A percentile compares a stretch with the other conserved stretches of the same genome.
These are phyloP conservation scores for Penicillium carneum DNA, from an alignment of 2,329 filamentous ascomycete genomes.

Conservation along the genomic window DNA sequence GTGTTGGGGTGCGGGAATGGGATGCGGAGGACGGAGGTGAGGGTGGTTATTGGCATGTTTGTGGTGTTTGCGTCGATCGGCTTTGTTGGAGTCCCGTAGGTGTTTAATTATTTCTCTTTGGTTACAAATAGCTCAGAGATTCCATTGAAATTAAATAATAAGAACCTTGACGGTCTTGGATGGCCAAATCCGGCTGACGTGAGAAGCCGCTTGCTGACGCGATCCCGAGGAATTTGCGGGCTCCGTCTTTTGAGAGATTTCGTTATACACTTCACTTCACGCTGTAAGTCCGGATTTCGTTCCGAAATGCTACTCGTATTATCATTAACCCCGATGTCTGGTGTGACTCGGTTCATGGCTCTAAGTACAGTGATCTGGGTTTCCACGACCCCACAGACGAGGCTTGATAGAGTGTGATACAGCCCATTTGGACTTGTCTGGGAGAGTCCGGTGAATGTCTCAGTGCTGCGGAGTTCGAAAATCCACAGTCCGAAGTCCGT, in stretches of 20 bases:
- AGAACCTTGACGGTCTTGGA: neutral
- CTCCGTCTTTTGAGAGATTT: neutral
- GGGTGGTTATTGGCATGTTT: slow-evolving; percentile 13
- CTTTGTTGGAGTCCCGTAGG: neutral
- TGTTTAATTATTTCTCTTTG: neutral
- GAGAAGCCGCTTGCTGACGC: slow-evolving; percentile 15
- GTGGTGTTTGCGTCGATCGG: neutral
- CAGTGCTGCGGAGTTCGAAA: neutral
- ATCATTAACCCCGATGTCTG: slow-evolving; percentile 11
- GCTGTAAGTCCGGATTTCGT: neutral
- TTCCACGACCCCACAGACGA: neutral
- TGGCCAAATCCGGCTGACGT: slow-evolving; percentile 16
- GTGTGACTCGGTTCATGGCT: slow-evolving; percentile 9
- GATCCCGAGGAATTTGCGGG: slow-evolving; percentile 13
- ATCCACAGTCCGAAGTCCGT: neutral
- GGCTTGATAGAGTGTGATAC: neutral
- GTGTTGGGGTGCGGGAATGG: slow-evolving; percentile 18
- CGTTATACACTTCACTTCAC: neutral
- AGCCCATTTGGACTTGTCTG: neutral
- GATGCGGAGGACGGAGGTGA: slow-evolving; percentile 17
- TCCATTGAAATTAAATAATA: neutral
- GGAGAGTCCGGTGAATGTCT: neutral
- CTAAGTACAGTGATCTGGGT: neutral
- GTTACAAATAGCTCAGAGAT: neutral
- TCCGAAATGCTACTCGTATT: slow-evolving; percentile 20